These are phyloP conservation scores for Scheffersomyces insectosa DNA, from an alignment of 1,139 yeast species.

Conservation along the genomic window DNA sequence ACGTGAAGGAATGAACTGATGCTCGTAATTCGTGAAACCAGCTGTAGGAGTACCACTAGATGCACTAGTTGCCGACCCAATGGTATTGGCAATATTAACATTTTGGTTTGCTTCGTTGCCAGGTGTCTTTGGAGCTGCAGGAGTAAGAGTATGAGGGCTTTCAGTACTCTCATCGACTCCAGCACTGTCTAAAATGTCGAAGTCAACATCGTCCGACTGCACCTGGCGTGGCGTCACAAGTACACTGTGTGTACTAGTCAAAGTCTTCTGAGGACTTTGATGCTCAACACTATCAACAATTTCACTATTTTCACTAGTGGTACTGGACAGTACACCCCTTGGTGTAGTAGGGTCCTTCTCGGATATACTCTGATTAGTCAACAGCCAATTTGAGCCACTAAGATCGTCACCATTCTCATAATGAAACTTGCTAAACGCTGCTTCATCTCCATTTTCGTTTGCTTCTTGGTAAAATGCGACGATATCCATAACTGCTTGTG, in stretches of 20 bases:
- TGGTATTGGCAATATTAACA: no score
- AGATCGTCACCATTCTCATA: slow-evolving; percentile 22
- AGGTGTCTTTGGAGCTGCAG: slow-evolving; percentile 12
- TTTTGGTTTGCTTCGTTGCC: no score
- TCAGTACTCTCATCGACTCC: background rate
- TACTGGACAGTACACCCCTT: slow-evolving; percentile 14
- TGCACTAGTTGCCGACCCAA: no score
- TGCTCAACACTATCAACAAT: slow-evolving; percentile 3
- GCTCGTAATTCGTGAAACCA: slow-evolving; percentile 23
- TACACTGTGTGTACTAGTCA: background rate
- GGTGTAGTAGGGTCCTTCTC: slow-evolving; percentile 25
- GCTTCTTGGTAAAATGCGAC: slow-evolving; percentile 82
- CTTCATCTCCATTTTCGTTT: slow-evolving; percentile 62
- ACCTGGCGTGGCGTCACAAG: background rate
- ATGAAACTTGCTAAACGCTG: slow-evolving; percentile 75
- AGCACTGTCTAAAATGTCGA: slow-evolving; percentile 1
- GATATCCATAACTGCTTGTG: slow-evolving; percentile 92
- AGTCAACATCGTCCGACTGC: slow-evolving; percentile 1
- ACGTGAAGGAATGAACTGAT: slow-evolving; percentile 61
- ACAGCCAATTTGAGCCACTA: slow-evolving; percentile 14
- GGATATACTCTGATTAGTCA: background rate
- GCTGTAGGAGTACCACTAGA: slow-evolving; percentile 17
- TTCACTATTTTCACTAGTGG: no score
- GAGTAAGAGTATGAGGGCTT: background rate
- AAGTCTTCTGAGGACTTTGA: background rate